These are phyloP conservation scores for Phyllosticta capitalensis DNA, from an alignment of 2,329 filamentous ascomycete genomes.

Conservation along the genomic window DNA sequence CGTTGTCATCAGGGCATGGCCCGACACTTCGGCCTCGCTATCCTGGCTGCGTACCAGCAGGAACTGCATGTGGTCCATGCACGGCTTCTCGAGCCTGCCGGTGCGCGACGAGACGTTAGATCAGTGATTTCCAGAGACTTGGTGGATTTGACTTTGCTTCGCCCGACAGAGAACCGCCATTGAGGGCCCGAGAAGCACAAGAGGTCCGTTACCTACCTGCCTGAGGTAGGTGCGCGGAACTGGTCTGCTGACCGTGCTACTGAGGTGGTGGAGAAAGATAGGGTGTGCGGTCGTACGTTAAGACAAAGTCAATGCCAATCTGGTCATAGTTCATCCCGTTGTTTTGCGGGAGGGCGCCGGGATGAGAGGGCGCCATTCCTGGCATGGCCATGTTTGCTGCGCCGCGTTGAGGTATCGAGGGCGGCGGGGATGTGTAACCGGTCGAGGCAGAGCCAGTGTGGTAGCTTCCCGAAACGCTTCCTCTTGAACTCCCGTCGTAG, in stretches of 20 bases:
- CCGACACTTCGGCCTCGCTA: conserved; percentile 56
- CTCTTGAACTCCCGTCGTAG: conserved; percentile 36
- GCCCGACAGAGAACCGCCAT: conserved; percentile 14
- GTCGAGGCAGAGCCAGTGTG: conserved; percentile 37
- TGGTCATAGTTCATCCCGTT: conserved; percentile 63
- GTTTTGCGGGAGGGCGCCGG: conserved; percentile 18
- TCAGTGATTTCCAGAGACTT: not conserved
- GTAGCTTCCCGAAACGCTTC: conserved; percentile 57
- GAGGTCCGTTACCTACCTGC: conserved; percentile 7
- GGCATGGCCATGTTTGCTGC: conserved; percentile 1
- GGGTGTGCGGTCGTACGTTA: conserved; percentile 70
- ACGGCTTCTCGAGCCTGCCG: conserved; percentile 72
- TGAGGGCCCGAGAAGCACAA: conserved; percentile 15
- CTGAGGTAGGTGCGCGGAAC: conserved; percentile 8
- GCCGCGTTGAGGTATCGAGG: conserved; percentile 3
- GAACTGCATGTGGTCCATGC: conserved; percentile 83
- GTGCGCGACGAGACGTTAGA: conserved; percentile 11
- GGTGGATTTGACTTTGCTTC: conserved; percentile 14
- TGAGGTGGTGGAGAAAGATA: conserved; percentile 57
- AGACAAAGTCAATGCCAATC: conserved; percentile 79
- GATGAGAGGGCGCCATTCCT: conserved; percentile 13
- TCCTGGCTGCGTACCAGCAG: conserved; percentile 53
- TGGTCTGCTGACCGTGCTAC: conserved; percentile 24
- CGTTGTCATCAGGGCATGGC: conserved; percentile 87
- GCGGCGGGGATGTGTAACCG: conserved; percentile 36